Conservation (phyloP, 352 stramenopile genomes). For the Ophiocytium majus region DNA sequence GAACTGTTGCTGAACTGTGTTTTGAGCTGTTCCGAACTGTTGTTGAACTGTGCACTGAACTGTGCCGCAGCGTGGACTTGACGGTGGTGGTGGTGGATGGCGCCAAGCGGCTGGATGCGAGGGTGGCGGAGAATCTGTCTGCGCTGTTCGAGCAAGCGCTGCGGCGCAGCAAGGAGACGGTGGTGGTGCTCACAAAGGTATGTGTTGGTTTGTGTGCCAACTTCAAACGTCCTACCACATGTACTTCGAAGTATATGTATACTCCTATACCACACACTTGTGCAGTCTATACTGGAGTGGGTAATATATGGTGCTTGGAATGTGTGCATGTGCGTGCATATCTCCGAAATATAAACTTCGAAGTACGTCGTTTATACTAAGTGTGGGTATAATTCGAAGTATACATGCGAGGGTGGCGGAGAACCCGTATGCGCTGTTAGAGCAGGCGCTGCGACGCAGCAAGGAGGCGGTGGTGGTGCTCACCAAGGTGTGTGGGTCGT, state of each 20-base stretch:
- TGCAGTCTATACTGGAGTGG: background rate
- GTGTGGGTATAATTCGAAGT: too few species aligned
- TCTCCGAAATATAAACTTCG: too few species aligned
- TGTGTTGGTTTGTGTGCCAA: background rate
- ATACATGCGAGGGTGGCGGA: too few species aligned
- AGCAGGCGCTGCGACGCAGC: background rate
- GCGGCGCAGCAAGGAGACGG: constrained; percentile 21
- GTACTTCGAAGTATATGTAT: background rate
- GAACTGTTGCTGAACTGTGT: too few species aligned
- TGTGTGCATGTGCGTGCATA: too few species aligned
- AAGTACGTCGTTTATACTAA: too few species aligned
- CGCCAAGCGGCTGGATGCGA: constrained; percentile 33
- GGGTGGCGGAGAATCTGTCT: constrained; percentile 27
- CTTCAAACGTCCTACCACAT: background rate
- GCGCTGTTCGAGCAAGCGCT: constrained; percentile 37
- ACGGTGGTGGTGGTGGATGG: constrained; percentile 42
- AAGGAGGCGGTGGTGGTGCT: background rate
- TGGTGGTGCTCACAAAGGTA: constrained; percentile 46
- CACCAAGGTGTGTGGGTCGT: too few species aligned
- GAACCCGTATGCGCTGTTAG: too few species aligned
- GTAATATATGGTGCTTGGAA: too few species aligned
- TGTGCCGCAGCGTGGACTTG: constrained; percentile 27
- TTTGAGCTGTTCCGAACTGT: too few species aligned
- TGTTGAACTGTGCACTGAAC: too few species aligned
- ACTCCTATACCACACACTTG: background rate